Evolutionary conservation across 805 yeast genomes (phyloP).

Genomic region (Trichomonascus vanleenenianus): DNA sequence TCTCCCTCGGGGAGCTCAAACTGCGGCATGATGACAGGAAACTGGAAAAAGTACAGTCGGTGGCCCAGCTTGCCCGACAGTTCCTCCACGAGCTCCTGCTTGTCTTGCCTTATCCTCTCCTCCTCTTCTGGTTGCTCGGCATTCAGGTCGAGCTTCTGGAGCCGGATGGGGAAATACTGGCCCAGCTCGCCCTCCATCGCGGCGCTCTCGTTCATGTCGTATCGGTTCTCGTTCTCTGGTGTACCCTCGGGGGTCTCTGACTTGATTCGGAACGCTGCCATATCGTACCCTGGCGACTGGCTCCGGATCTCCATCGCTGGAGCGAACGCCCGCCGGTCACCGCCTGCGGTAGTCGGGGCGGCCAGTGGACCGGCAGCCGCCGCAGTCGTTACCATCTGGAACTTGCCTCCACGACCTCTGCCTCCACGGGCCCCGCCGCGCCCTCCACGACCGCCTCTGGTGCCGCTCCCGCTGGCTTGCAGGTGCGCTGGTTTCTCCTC

Average conservation of each 20-base stretch:
- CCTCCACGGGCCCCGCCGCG: slow-evolving; percentile 13
- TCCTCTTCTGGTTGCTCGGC: slow-evolving; percentile 5
- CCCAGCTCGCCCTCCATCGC: slow-evolving; percentile 13
- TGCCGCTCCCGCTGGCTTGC: slow-evolving; percentile 11
- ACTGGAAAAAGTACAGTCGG: slow-evolving; percentile 36
- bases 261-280: slow-evolving; percentile 10
- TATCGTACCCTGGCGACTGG: neutral
- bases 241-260: slow-evolving; percentile 16
- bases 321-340: neutral
- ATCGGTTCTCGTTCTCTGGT: slow-evolving; percentile 11
- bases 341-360: slow-evolving; percentile 22
- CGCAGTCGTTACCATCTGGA: slow-evolving; percentile 21
- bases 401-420: slow-evolving; percentile 17
- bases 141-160: slow-evolving; percentile 13
- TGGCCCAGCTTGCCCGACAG: slow-evolving; percentile 20
- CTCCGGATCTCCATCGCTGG: slow-evolving; percentile 1
- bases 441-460: slow-evolving; percentile 10
- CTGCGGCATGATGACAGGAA: slow-evolving; percentile 41
- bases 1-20: slow-evolving; percentile 19
- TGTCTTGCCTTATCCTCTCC: neutral
- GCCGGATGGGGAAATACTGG: slow-evolving; percentile 21
- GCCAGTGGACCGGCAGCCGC: slow-evolving; percentile 30
- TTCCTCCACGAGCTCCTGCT: neutral
- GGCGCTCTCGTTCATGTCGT: slow-evolving; percentile 15
- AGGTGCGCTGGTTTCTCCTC: slow-evolving; percentile 22